Base-by-base conservation (phyloP, 2,329 filamentous ascomycete species). In the Venturiaceae sp. region DNA sequence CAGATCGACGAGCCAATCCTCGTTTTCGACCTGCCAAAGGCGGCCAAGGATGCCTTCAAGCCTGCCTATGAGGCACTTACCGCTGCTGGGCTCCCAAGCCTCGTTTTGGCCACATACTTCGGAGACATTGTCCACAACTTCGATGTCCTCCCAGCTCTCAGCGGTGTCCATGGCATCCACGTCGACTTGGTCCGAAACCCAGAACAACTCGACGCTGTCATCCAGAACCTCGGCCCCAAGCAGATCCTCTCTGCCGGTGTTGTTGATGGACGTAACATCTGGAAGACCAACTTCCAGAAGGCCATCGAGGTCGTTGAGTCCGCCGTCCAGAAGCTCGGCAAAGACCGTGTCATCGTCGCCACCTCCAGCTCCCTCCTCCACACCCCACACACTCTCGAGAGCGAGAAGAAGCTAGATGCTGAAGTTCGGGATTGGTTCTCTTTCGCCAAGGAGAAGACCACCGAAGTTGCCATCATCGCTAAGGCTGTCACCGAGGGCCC, bases 41-140 rank as follows among this genome's bases (percentile, higher is more conserved):
- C 95, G 82, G 83, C 86, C 79, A 96, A 96, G 87, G 85, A 85
- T 76, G 92, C 94, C 65, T 99, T 97, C 88, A 95, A 96, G 87
- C 90, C 94, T 65, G 85, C 91, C 60, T 99, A 99, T 72, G 88
- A 95, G 83, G 92, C 90, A 80, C 81, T 99, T 62, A 75, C 83
- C 61, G 90, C 88, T 71, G 81, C 80, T 79, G 87, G 86, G 76
- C 88, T 92, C 71, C 92, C 94, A 71, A 87, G 92, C 75, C 77
- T 97, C 60, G 84, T 94, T 69, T 83, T 99, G 70, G 88, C 94
- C 74, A 97, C 94, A 71, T 99, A 97, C 85, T 99, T 99, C 72
- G 94, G 94, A 80, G 94, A 99, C 77, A 91, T 99, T 66, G 90
- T 97, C 69, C 94, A 99, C 88, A 99, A 99, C 86, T 84, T 96